Conservation (phyloP, 164 flowering plant species). For the Liquidambar formosana region DNA sequence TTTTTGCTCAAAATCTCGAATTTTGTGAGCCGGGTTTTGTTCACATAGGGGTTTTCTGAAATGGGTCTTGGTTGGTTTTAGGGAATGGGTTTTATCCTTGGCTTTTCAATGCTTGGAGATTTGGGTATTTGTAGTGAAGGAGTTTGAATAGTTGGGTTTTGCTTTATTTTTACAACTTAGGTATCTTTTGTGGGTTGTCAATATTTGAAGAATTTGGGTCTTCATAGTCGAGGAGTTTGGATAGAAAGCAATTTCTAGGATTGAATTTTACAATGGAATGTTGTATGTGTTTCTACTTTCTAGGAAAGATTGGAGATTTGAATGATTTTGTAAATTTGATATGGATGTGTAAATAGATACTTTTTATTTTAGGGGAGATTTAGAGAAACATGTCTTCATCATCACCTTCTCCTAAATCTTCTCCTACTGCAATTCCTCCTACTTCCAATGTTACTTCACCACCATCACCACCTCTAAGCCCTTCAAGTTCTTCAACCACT, state of each 20-base stretch:
- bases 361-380: neutral
- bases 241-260: no score
- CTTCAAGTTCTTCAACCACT: slow-evolving; percentile 5
- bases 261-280: neutral
- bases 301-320: neutral
- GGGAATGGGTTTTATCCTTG: neutral
- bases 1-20: slow-evolving; percentile 2
- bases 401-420: slow-evolving; percentile 20
- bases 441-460: slow-evolving; percentile 12
- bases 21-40: slow-evolving; percentile 11
- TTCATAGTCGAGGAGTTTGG: no score
- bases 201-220: no score
- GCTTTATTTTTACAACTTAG: neutral
- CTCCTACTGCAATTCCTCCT: slow-evolving; percentile 25
- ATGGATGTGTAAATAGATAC: slow-evolving; percentile 1
- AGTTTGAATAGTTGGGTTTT: neutral
- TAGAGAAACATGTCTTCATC: slow-evolving; percentile 20
- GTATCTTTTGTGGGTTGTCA: neutral
- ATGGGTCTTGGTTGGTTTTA: slow-evolving; percentile 3
- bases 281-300: neutral
- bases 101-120: neutral
- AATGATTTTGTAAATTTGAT: slow-evolving; percentile 6
- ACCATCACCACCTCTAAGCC: slow-evolving; percentile 12
- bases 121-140: neutral
- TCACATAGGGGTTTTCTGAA: slow-evolving; percentile 1